These are phyloP conservation scores for Nigrograna mackinnonii DNA, from an alignment of 2,329 filamentous ascomycete genomes.

Conservation along the genomic window DNA sequence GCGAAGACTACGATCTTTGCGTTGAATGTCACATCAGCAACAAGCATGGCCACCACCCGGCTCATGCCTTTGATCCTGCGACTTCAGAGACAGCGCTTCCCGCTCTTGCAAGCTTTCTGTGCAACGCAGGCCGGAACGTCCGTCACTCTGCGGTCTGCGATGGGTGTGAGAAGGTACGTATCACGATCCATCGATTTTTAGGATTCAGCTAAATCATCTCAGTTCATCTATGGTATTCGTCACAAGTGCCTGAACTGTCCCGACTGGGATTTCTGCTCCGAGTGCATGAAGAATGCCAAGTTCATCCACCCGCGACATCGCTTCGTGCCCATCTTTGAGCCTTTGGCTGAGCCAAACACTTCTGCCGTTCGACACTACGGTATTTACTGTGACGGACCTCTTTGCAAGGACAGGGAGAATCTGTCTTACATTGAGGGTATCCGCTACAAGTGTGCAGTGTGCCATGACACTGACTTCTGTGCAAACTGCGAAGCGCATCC, in stretches of 20 bases:
- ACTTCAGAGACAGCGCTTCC: constrained; percentile 59
- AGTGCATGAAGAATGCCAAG: constrained; percentile 69
- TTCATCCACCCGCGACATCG: constrained; percentile 80
- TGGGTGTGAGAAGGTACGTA: constrained; percentile 75
- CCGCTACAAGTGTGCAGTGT: constrained; percentile 97
- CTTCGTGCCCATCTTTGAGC: constrained; percentile 85
- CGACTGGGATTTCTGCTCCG: constrained; percentile 92
- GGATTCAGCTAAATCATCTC: constrained; percentile 20
- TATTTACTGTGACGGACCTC: constrained; percentile 92
- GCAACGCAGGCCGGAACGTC: constrained; percentile 78
- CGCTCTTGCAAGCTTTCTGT: constrained; percentile 68
- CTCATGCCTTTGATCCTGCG: constrained; percentile 76
- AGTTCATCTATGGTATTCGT: constrained; percentile 82
- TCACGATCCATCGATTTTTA: not conserved
- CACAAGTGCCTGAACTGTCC: constrained; percentile 98
- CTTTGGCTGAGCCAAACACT: constrained; percentile 56
- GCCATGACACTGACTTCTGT: constrained; percentile 94
- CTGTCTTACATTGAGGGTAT: constrained; percentile 74
- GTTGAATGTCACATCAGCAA: constrained; percentile 75
- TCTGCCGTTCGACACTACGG: constrained; percentile 69
- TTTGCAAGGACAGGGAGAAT: constrained; percentile 67
- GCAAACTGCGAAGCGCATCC: constrained; percentile 90
- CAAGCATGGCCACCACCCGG: constrained; percentile 88
- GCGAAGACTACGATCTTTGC: constrained; percentile 93
- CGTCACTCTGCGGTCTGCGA: constrained; percentile 91